Evolutionary conservation across 139 green algal species (phyloP).

Genomic region (Gonium pectorale): DNA sequence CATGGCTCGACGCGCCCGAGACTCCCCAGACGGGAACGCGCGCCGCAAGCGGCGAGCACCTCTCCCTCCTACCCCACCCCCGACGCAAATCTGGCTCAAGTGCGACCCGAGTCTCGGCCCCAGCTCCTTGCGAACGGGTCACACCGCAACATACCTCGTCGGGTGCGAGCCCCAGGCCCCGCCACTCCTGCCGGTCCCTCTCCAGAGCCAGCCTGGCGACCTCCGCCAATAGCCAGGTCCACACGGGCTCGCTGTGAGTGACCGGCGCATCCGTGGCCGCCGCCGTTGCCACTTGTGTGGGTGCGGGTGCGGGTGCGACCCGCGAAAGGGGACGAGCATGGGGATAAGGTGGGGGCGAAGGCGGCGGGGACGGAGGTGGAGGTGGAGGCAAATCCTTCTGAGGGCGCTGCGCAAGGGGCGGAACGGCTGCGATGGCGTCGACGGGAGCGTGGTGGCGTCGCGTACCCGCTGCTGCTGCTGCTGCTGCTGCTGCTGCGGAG

Average conservation of each 20-base stretch:
- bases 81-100: no score
- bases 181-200: slow-evolving; percentile 3
- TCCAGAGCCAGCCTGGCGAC: not conserved
- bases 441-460: no score
- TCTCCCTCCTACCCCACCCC: not conserved
- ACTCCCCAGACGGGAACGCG: not conserved
- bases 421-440: no score
- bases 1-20: not conserved
- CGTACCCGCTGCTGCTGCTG: no score
- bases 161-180: not conserved
- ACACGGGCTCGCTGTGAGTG: no score
- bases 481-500: no score
- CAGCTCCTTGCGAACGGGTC: not conserved
- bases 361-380: no score
- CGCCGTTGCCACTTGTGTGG: not conserved
- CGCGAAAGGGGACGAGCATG: not conserved
- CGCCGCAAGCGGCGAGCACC: not conserved
- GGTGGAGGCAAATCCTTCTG: not conserved
- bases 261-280: no score
- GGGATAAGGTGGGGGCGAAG: not conserved
- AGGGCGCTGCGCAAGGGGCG: not conserved
- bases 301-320: not conserved
- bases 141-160: no score
- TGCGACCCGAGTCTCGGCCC: not conserved
- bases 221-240: not conserved